Evolutionary conservation across 1,284 basidiomycete genomes (phyloP), one percentile per base, ranked within the genome.

Genomic region (Termitomyces sp.): DNA sequence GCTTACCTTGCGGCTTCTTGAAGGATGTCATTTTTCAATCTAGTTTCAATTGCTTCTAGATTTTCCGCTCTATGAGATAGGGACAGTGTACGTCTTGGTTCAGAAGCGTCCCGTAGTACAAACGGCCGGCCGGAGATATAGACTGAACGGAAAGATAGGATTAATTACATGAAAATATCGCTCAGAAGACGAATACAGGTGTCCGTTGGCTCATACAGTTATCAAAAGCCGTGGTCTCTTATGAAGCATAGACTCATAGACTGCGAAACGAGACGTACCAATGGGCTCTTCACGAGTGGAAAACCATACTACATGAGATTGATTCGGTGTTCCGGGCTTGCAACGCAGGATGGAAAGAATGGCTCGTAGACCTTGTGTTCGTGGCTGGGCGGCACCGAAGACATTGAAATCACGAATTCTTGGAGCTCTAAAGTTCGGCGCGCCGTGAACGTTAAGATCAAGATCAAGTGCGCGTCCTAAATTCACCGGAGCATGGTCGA

Each of bases 111-210:
- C 48, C 97, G 82, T n/a, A 99, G 78, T 12, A 99, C 96, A 65
- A 97, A 99, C 0, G 97, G 94, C 30, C 94, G 83, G 10, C 93
- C 93, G 52, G 92, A 94, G 57, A 98, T 95, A 66, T 94, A 95
- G 40, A 96, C 85, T 82, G 71, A 56, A 58, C 60, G 65, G 55
- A 57, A 46, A 57, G 28, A 66, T 52, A 59, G 39, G 63, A 52
- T 58, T 52, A 56, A 39, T 49, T 49, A 52, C 42, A 53, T 19
- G 46, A 15, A 30, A 47, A 49, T 6, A 28, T n/a, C 8, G 6
- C 24, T 28, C 38, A 19, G 1, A 30, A 49, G 47, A n/a, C 26
- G 1, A 39, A 28, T 36, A 26, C 36, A 10, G n/a, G 10, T 17
- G 19, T 39, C 34, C 31, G n/a, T 24, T 34, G 21, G 10, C 7